Evolutionary conservation across 805 yeast genomes (phyloP).

Genomic region (Wickerhamiella spandovensis): DNA sequence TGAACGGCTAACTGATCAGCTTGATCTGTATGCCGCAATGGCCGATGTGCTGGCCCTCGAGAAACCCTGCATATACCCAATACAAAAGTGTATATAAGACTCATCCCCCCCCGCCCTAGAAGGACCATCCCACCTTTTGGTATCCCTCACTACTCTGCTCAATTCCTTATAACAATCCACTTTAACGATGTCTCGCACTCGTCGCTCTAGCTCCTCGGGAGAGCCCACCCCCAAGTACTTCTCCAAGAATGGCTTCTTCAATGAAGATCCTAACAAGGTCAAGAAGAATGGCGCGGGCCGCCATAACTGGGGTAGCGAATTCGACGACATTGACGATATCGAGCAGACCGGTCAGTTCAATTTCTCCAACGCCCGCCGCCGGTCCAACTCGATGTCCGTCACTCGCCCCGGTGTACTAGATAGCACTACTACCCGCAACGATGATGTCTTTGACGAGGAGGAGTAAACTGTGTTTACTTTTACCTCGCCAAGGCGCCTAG

Average conservation of each 20-base stretch:
- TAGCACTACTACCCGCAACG: not conserved
- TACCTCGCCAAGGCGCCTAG: too few species aligned
- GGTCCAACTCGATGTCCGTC: conserved; percentile 22
- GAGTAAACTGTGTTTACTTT: not conserved
- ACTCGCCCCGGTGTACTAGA: not conserved
- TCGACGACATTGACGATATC: conserved; percentile 58
- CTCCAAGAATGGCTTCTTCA: conserved; percentile 58
- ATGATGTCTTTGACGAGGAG: not conserved
- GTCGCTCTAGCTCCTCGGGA: conserved; percentile 33
- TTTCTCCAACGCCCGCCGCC: conserved; percentile 24
- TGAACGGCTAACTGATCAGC: not conserved
- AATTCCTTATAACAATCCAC: not conserved
- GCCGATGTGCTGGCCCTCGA: not conserved
- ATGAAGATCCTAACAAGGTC: conserved; percentile 59
- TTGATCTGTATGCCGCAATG: not conserved
- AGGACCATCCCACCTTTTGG: not conserved
- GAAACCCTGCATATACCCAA: not conserved
- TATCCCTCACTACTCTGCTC: not conserved
- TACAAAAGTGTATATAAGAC: not conserved
- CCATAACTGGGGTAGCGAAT: conserved; percentile 68
- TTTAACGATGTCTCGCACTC: conserved; percentile 19
- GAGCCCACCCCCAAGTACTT: conserved; percentile 56
- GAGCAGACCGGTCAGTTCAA: conserved; percentile 43
- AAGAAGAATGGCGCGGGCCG: conserved; percentile 81
- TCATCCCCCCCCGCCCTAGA: not conserved